Percentiles rank a stretch among this genome's conserved stretches.
These are phyloP conservation scores for Hypoxylon fragiforme DNA, from an alignment of 495 filamentous ascomycete species.

Conservation along the genomic window DNA sequence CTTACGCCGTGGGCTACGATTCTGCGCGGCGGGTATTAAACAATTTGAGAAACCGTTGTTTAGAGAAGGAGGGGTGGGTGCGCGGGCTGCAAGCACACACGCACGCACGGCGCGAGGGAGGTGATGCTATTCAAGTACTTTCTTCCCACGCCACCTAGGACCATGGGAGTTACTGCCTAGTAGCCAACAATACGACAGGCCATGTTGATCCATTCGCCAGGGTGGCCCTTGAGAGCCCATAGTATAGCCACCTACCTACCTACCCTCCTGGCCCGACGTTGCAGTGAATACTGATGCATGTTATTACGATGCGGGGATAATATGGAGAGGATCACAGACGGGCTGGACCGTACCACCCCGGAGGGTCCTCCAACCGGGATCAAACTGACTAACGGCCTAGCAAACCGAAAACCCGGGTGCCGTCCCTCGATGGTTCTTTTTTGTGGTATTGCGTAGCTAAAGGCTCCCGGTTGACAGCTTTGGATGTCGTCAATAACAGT, in stretches of 20 bases:
- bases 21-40: no score
- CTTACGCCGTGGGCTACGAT: no score
- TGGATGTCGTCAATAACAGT: no score
- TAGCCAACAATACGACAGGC: conserved; percentile 14
- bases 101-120: conserved; percentile 3
- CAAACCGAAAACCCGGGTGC: conserved; percentile 29
- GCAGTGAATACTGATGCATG: conserved; percentile 22
- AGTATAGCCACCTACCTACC: neutral
- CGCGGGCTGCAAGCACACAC: no score
- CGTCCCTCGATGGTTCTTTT: no score
- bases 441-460: no score
- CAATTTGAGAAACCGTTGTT: neutral
- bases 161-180: conserved; percentile 3
- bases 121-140: conserved; percentile 22
- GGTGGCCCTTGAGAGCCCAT: neutral
- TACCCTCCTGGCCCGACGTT: conserved; percentile 1
- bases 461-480: no score
- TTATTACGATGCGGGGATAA: conserved; percentile 28
- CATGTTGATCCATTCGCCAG: no score
- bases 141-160: neutral
- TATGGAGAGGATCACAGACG: conserved; percentile 9
- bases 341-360: conserved; percentile 1
- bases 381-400: conserved; percentile 21
- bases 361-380: conserved; percentile 13
- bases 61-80: no score